Conservation (phyloP, 2,329 filamentous ascomycete species). For the Trichoderma sp. region DNA sequence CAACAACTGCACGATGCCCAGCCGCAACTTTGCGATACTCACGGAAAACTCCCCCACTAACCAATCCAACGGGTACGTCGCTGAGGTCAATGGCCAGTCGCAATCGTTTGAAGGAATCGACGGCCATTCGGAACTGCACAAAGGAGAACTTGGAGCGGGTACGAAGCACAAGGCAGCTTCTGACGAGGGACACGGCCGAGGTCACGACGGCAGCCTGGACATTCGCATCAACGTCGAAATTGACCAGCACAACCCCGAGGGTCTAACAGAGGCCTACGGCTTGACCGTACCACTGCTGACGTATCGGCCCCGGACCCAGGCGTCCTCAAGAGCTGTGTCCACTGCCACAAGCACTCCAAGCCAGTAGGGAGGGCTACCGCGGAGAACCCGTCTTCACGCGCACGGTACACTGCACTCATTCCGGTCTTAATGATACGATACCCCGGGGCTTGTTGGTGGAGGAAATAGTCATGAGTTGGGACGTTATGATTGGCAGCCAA, state of each 20-base stretch:
- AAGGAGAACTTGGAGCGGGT: constrained; percentile 74
- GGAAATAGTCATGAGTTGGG: not conserved
- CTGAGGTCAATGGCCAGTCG: constrained; percentile 22
- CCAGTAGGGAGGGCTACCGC: not conserved
- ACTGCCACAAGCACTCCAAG: constrained; percentile 16
- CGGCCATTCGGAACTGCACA: constrained; percentile 68
- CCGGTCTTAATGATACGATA: not conserved
- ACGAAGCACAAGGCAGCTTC: constrained; percentile 71
- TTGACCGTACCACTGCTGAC: constrained; percentile 75
- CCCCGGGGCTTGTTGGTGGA: not conserved
- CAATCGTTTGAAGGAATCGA: constrained; percentile 49
- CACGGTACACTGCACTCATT: not conserved
- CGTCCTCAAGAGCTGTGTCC: constrained; percentile 25
- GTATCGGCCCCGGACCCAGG: constrained; percentile 28
- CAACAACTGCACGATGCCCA: constrained; percentile 87
- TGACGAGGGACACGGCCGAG: constrained; percentile 52
- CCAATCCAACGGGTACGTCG: constrained; percentile 27
- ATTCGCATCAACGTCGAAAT: constrained; percentile 85
- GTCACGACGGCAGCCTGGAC: constrained; percentile 64
- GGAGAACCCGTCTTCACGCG: not conserved
- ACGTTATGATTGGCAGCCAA: not conserved
- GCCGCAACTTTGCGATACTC: constrained; percentile 88
- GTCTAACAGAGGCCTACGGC: constrained; percentile 78
- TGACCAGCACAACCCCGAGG: constrained; percentile 75
- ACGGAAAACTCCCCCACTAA: constrained; percentile 74